Evolutionary conservation across 495 filamentous ascomycete genomes (phyloP), one percentile per base, ranked within the genome.

Genomic region (Lasiosphaeris hirsuta): DNA sequence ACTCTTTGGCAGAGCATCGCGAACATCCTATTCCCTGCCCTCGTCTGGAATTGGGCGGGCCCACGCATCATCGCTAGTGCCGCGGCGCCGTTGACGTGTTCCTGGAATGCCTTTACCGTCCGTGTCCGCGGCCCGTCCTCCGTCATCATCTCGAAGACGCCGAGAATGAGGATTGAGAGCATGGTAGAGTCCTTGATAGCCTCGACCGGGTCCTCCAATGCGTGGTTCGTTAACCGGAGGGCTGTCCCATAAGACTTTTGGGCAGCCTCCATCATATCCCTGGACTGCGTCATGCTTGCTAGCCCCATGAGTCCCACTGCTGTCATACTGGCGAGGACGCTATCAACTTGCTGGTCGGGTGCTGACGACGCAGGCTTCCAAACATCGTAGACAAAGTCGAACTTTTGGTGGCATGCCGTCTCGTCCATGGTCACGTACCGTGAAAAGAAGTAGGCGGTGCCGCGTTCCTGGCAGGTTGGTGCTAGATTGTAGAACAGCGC

Each of bases 121-220:
- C 66, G 55, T 23, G 70, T 72, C 37, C 69, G 64, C 10, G 73
- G 70, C 8, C 71, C 65, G 55, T 72, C 70, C 52, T 79, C 79
- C 0, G 77, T 74, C 40, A 84, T 75, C 56, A 83, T 75, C 60
- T 72, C 81, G 51, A 82, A 86, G 3, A 83, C 66, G n/a, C 78
- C 78, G 38, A 89, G 72, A 36, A 86, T 75, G 18, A 89, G 69
- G 36, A 86, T 79, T 1, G 83, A 75, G 34, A 84, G 80, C 57
- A 89, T 77, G 4, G 85, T 85, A 47, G 75, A 75, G 65, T 89
- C 85, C 42, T 82, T 78, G 58, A 76, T 78, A 41, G 81, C 83
- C 40, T 86, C 78, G 9, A 66, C 68, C 4, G 78, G 75, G 52
- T 82, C 73, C 46, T 70, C 62, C 10, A 89, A 63, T 13, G 85